Evolutionary conservation across 1,284 basidiomycete species (phyloP).

Genomic region (Puccinia coronata): DNA sequence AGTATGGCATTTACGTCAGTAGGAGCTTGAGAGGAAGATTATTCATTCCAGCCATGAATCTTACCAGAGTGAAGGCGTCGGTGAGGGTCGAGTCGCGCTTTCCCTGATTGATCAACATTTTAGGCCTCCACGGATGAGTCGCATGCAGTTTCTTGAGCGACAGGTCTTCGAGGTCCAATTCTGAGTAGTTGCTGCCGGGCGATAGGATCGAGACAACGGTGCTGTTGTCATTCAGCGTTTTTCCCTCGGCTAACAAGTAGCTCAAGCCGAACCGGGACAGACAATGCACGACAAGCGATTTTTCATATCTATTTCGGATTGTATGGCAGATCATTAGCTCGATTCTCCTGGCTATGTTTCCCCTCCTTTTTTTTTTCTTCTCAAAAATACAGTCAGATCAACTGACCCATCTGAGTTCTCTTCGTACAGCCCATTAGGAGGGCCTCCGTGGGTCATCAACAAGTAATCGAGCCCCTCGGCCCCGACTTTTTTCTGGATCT

Average conservation of each 20-base stretch:
- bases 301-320: conserved; percentile 53
- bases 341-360: neutral
- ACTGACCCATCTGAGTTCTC: conserved; percentile 50
- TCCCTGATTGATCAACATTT: conserved; percentile 51
- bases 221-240: conserved; percentile 55
- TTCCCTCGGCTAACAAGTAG: conserved; percentile 56
- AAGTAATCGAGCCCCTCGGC: conserved; percentile 58
- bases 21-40: no score
- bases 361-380: neutral
- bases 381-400: neutral
- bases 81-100: conserved; percentile 27
- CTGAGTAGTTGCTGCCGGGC: conserved; percentile 54
- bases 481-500: conserved; percentile 15
- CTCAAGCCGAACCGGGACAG: conserved; percentile 59
- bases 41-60: no score
- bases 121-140: conserved; percentile 53
- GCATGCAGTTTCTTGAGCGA: conserved; percentile 53
- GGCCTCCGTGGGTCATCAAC: conserved; percentile 58
- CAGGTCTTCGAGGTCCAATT: conserved; percentile 56
- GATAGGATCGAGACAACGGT: conserved; percentile 56
- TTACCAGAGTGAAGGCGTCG: conserved; percentile 32
- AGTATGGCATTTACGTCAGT: neutral
- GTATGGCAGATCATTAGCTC: neutral
- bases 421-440: conserved; percentile 51
- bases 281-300: conserved; percentile 58